Conservation (phyloP, 2,329 filamentous ascomycete species). For the Beauveria sp. region DNA sequence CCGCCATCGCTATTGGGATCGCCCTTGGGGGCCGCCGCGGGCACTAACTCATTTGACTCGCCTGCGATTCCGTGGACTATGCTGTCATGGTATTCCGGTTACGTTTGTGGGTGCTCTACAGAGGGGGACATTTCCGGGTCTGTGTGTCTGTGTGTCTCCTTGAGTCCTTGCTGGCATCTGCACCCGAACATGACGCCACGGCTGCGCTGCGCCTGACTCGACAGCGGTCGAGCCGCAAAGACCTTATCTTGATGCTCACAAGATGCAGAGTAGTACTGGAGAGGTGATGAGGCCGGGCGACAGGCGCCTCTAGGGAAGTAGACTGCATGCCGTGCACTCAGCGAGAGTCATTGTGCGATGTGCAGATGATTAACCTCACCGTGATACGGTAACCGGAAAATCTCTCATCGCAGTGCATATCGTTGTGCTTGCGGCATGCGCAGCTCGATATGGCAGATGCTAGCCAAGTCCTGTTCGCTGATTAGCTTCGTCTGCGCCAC, state of each 20-base stretch:
- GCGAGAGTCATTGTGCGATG: background rate
- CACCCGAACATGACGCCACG: background rate
- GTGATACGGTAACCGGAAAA: constrained; percentile 1
- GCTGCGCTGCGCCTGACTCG: background rate
- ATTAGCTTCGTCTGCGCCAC: constrained; percentile 1
- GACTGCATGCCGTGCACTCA: background rate
- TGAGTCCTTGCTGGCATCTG: background rate
- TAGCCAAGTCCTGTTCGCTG: background rate
- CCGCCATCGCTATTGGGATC: constrained; percentile 9
- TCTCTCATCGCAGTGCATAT: background rate
- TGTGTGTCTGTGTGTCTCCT: background rate
- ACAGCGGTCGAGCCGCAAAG: background rate
- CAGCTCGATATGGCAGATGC: background rate
- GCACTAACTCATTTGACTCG: background rate
- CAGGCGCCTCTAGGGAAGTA: background rate
- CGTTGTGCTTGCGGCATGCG: background rate
- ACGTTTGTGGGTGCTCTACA: background rate
- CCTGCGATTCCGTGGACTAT: background rate
- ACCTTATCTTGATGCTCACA: background rate
- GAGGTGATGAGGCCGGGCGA: background rate
- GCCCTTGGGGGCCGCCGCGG: background rate
- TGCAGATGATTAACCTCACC: background rate
- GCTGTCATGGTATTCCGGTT: background rate
- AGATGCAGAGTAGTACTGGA: background rate
- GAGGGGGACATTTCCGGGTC: background rate